Percentiles rank a stretch among this genome's conserved stretches.
Conservation (phyloP, 148 eudicot genomes). For the Vaccinium myrtillus region DNA sequence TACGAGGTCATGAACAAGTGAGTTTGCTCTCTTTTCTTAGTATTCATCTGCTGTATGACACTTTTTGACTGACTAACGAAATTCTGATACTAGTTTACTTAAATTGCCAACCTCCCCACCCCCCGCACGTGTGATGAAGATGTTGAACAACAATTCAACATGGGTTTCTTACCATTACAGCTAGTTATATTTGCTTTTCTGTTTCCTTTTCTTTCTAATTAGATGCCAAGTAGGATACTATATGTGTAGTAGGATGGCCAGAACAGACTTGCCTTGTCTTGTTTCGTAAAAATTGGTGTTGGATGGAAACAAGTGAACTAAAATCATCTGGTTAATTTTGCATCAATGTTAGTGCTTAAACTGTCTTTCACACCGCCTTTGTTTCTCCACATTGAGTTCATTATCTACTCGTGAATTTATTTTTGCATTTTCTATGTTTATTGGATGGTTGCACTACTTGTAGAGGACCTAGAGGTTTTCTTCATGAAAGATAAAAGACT, state of each 20-base stretch:
- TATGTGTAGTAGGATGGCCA: not conserved
- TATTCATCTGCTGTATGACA: not conserved
- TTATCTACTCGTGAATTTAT: not conserved
- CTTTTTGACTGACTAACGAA: not conserved
- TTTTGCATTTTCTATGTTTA: not conserved
- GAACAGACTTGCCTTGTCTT: not conserved
- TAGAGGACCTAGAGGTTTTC: not conserved
- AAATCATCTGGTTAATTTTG: not conserved
- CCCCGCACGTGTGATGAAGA: not conserved
- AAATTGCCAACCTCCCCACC: not conserved
- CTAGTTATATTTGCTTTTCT: not conserved
- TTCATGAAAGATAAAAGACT: not conserved
- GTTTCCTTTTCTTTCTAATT: not conserved
- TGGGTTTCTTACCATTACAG: not conserved
- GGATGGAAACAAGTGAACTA: not conserved
- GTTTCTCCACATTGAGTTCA: not conserved
- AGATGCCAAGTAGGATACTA: not conserved
- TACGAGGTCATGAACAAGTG: constrained; percentile 90
- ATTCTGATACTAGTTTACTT: not conserved
- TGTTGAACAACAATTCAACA: not conserved
- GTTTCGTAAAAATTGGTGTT: not conserved
- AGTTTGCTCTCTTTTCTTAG: constrained; percentile 22
- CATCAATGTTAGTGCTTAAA: not conserved
- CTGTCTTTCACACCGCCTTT: not conserved
- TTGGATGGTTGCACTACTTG: not conserved